Evolutionary conservation across 2,329 filamentous ascomycete genomes (phyloP).

Genomic region (Aureobasidium sp.): DNA sequence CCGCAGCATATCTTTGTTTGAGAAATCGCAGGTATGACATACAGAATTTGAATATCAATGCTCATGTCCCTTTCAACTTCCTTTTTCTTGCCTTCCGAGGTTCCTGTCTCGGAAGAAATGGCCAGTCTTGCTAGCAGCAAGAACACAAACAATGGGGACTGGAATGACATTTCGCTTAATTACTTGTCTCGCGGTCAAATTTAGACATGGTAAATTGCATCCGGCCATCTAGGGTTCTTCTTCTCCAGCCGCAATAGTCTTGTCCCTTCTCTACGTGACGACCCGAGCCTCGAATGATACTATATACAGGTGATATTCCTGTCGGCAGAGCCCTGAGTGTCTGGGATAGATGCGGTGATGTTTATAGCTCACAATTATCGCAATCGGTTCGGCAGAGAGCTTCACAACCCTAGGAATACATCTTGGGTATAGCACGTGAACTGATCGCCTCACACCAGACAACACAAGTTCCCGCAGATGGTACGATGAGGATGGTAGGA

Average conservation of each 20-base stretch:
- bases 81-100: neutral
- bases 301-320: neutral
- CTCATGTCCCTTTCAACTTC: neutral
- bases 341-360: neutral
- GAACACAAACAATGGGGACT: neutral
- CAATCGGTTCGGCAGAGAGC: neutral
- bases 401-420: neutral
- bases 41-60: neutral
- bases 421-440: neutral
- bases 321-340: neutral
- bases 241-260: neutral
- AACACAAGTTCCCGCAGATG: neutral
- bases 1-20: neutral
- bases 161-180: neutral
- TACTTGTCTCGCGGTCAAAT: neutral
- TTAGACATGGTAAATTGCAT: conserved; percentile 2
- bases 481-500: neutral
- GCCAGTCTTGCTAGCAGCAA: neutral
- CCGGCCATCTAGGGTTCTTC: neutral
- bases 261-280: neutral
- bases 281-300: neutral
- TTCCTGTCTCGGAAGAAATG: neutral
- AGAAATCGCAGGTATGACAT: neutral
- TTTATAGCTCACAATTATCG: neutral
- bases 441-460: neutral